These are phyloP conservation scores for Monosporascus sp. DNA, from an alignment of 2,329 filamentous ascomycete genomes.

Conservation along the genomic window DNA sequence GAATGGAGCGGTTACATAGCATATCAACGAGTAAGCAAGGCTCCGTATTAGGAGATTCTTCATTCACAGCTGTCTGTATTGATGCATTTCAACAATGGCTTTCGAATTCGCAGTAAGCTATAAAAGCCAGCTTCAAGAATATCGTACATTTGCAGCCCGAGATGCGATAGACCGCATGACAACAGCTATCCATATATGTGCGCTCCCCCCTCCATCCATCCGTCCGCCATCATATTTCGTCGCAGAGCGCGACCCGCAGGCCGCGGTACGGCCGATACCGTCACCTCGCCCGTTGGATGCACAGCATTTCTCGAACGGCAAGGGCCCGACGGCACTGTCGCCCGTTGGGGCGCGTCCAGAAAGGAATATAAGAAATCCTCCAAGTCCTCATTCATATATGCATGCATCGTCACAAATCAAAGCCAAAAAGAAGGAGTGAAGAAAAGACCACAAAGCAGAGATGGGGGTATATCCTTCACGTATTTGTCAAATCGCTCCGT, in stretches of 20 bases:
- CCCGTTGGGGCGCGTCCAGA: too few species aligned
- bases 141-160: too few species aligned
- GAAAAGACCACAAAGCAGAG: neutral
- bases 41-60: too few species aligned
- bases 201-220: neutral
- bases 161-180: neutral
- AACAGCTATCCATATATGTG: neutral
- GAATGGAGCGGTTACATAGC: too few species aligned
- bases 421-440: neutral
- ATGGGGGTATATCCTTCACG: slow-evolving; percentile 1
- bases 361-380: neutral
- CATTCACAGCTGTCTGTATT: too few species aligned
- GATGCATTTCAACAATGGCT: too few species aligned
- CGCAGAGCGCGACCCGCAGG: neutral
- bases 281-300: neutral
- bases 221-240: neutral
- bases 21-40: too few species aligned
- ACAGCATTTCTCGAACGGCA: neutral
- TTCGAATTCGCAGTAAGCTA: too few species aligned
- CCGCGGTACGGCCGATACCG: neutral
- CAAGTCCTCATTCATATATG: neutral
- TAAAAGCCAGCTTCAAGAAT: too few species aligned
- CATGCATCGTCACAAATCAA: neutral
- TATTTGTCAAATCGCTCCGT: neutral
- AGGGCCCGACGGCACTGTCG: too few species aligned